A percentile compares a stretch with the other conserved stretches of the same genome.
phyloP scores from a whole-genome alignment of 1,139 yeast genomes.

The Blastobotrys niveus region DNA sequence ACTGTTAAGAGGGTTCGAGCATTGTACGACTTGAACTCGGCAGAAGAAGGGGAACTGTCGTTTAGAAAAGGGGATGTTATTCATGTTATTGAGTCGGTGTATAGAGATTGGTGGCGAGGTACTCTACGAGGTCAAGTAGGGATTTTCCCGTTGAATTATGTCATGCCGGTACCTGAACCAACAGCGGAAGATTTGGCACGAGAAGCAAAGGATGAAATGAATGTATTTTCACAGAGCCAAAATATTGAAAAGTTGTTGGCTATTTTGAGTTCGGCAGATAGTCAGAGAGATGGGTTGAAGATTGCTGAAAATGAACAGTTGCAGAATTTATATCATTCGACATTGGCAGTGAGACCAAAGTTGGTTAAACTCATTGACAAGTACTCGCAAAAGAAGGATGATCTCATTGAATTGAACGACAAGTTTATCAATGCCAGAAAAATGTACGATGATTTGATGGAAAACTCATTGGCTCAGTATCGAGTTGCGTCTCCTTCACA shows the following conservation, averaged over 20 bases:
- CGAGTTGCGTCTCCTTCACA: constrained; percentile 16
- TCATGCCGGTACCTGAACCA: constrained; percentile 68
- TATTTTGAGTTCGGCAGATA: constrained; percentile 45
- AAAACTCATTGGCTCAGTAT: constrained; percentile 35
- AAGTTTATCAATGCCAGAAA: constrained; percentile 63
- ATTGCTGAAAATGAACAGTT: constrained; percentile 43
- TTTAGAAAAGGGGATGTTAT: constrained; percentile 45
- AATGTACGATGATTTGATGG: constrained; percentile 65
- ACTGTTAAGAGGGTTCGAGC: constrained; percentile 72
- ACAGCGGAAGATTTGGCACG: constrained; percentile 47
- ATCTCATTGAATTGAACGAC: constrained; percentile 61
- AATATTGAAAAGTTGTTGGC: constrained; percentile 64
- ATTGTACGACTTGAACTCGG: constrained; percentile 68
- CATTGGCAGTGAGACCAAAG: constrained; percentile 67
- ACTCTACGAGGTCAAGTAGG: constrained; percentile 75
- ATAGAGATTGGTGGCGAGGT: constrained; percentile 96
- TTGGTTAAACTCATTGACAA: constrained; percentile 69
- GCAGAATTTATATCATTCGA: constrained; percentile 56
- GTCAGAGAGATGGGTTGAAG: constrained; percentile 27
- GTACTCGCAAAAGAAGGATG: constrained; percentile 69
- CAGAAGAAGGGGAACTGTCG: constrained; percentile 43
- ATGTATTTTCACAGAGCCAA: constrained; percentile 44
- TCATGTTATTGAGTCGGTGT: constrained; percentile 79
- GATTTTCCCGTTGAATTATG: constrained; percentile 91
- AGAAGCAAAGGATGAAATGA: constrained; percentile 41